phyloP scores from a whole-genome alignment of 148 eudicot species.

The Spergularia bocconei region DNA sequence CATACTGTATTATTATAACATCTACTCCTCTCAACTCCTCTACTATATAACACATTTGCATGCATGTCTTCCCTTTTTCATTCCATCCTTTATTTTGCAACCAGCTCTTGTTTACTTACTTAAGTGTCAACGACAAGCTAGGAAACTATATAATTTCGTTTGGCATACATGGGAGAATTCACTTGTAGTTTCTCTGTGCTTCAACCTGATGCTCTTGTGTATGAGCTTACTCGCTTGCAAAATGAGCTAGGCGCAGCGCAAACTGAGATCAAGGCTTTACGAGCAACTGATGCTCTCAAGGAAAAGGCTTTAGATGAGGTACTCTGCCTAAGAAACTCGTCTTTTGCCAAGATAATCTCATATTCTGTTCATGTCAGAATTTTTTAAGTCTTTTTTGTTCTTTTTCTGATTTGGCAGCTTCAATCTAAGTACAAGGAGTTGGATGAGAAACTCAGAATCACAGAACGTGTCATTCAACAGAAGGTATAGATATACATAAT shows the following conservation, averaged over 20 bases:
- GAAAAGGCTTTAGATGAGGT: slow-evolving; percentile 90
- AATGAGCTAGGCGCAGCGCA: slow-evolving; percentile 63
- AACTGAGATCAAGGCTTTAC: slow-evolving; percentile 68
- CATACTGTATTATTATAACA: slow-evolving; percentile 15
- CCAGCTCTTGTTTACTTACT: not conserved
- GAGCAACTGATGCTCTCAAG: slow-evolving; percentile 54
- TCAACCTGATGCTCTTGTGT: slow-evolving; percentile 58
- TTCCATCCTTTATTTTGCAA: too few relatives aligned
- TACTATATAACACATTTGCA: slow-evolving; percentile 7
- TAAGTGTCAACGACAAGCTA: not conserved
- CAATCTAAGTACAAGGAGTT: slow-evolving; percentile 39
- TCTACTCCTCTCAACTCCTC: not conserved
- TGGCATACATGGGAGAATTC: slow-evolving; percentile 29
- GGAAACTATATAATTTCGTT: slow-evolving; percentile 20
- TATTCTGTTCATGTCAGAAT: not conserved
- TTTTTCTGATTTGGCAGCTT: slow-evolving; percentile 45
- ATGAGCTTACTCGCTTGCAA: slow-evolving; percentile 68
- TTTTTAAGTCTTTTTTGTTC: not conserved
- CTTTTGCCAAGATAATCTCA: not conserved
- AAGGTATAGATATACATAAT: slow-evolving; percentile 44
- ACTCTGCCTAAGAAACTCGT: too few relatives aligned
- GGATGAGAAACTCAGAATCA: slow-evolving; percentile 54
- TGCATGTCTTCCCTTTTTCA: not conserved
- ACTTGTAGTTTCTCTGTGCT: slow-evolving; percentile 26
- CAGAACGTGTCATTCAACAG: slow-evolving; percentile 55